Evolutionary conservation across 306 rosid genomes (phyloP).

Genomic region (Trichosanthes cucumerina): DNA sequence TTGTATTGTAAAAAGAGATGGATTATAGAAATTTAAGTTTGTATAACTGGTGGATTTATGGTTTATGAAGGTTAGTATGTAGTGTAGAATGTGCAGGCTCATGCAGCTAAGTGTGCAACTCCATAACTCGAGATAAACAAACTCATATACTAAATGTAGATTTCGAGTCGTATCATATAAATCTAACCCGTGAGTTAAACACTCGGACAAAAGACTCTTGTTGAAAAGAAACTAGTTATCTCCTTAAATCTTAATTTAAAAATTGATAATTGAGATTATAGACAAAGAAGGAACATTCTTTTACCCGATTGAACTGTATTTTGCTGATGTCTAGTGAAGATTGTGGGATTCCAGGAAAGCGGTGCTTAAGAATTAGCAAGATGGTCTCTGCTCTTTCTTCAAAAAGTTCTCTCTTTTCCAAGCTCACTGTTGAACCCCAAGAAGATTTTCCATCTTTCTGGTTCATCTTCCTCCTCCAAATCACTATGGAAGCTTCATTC

Average conservation of each 20-base stretch:
- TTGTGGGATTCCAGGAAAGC: slow-evolving; percentile 89
- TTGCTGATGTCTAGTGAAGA: slow-evolving; percentile 90
- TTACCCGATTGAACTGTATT: slow-evolving; percentile 74
- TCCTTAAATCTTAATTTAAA: not conserved
- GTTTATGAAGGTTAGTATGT: too few species aligned
- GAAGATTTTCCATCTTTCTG: slow-evolving; percentile 82
- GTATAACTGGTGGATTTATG: too few species aligned
- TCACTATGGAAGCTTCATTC: slow-evolving; percentile 95
- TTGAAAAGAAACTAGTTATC: not conserved
- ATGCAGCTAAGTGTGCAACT: not conserved
- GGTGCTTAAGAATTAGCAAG: slow-evolving; percentile 70
- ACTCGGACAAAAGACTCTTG: not conserved
- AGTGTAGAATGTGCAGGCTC: too few species aligned
- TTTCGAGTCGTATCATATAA: not conserved
- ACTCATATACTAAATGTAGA: not conserved
- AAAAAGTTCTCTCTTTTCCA: slow-evolving; percentile 88
- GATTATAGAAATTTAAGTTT: too few species aligned
- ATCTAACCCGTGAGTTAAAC: too few species aligned
- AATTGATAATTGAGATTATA: not conserved
- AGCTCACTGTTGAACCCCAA: slow-evolving; percentile 90
- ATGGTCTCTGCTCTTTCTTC: slow-evolving; percentile 99
- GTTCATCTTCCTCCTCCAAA: slow-evolving; percentile 94
- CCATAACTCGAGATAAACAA: not conserved
- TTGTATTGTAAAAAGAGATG: too few species aligned
- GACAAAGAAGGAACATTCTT: not conserved